Evolutionary conservation across 805 yeast genomes (phyloP), one percentile per base, ranked within the genome.

Genomic region (Cyberlindnera galapagoensis): DNA sequence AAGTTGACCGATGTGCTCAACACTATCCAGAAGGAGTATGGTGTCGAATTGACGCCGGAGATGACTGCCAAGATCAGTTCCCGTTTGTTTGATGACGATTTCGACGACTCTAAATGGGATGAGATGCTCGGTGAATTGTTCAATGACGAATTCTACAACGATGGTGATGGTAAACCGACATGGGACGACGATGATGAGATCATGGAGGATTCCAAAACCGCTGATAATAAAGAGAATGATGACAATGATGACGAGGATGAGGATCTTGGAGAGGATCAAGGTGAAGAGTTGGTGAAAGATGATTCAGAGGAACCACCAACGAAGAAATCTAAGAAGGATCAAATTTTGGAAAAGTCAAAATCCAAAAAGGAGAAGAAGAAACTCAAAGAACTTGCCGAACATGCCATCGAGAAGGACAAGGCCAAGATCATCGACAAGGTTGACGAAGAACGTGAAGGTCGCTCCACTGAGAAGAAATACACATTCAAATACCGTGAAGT

Each of bases 51-150:
- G 9, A 81, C 79, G 39, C 80, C 74, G 24, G 63, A 67, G 2
- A 70, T 78, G 39, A 68, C 74, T 25, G 66, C 64, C 31, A 84
- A 80, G 18, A 75, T 88, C 49, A 85, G 88, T 10, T 80, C 80
- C 33, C 70, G 80, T 28, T 69, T 90, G 45, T 62, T 92, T 40
- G 82, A 83, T 25, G 94, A 82, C 31, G 97, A 92, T 51, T 92
- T 85, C 54, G 86, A 84, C 44, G 86, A 81, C 49, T 72, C 79
- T 18, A 94, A 85, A 40, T 92, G 97, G 97, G 97, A 92, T 56
- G 62, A 58, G 36, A 76, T 84, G 40, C 77, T 92, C 79, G 74
- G 80, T 28, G 81, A 82, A 51, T 74, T 90, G 20, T 92, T 92
- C 54, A 74, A 86, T 51, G 95, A 88, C 30, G 85, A 79, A 36